A percentile compares a stretch with the other conserved stretches of the same genome.
These are phyloP conservation scores for Pseudopediastrum boryanum DNA, from an alignment of 139 green algal species.

Conservation along the genomic window DNA sequence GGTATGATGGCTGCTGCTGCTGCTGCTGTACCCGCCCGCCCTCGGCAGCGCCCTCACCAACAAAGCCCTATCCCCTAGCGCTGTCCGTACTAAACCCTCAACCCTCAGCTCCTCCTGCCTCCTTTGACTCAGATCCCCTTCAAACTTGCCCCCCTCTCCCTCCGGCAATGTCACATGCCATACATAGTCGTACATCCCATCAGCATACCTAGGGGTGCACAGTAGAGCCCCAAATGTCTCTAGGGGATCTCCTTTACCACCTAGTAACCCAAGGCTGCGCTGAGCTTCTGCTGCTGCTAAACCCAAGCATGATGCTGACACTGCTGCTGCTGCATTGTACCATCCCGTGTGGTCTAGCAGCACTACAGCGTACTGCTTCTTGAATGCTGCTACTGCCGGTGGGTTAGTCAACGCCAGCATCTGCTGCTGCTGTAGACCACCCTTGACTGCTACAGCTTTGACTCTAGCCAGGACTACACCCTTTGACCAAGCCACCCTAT, in stretches of 20 bases:
- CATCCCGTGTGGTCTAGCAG: conserved; percentile 71
- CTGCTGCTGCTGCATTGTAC: conserved; percentile 54
- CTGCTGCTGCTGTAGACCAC: conserved; percentile 24
- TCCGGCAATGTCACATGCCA: no score
- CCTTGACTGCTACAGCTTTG: neutral
- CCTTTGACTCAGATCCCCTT: no score
- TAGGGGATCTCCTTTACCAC: neutral
- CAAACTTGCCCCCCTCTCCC: no score
- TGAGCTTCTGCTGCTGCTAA: neutral
- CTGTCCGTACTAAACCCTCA: no score
- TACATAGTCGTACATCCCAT: no score
- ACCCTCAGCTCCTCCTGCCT: neutral
- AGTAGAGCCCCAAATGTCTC: no score
- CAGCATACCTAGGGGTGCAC: no score
- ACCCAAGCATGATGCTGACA: neutral
- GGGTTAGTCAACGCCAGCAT: conserved; percentile 26
- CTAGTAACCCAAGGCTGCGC: neutral
- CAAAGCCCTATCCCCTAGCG: neutral
- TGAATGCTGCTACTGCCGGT: conserved; percentile 42
- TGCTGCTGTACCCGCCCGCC: neutral
- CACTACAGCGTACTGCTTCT: conserved; percentile 45
- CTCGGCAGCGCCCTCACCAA: neutral
- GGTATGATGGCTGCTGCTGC: conserved; percentile 25
- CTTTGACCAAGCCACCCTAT: conserved; percentile 47
- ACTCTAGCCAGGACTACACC: conserved; percentile 50